Conservation (phyloP, 495 filamentous ascomycete species). For the Usnea hakonensis region DNA sequence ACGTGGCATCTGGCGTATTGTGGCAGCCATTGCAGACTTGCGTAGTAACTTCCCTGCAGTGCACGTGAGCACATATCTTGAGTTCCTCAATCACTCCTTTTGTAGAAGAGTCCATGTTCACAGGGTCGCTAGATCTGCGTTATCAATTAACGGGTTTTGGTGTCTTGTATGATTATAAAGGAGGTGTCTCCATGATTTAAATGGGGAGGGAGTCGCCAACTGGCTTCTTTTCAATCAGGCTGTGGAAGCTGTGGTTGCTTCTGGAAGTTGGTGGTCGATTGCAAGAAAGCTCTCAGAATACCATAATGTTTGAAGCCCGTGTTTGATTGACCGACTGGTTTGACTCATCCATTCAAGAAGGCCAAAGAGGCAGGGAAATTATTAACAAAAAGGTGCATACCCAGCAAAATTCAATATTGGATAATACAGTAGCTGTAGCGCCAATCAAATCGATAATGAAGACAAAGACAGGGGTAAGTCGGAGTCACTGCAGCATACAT, state of each 20-base stretch:
- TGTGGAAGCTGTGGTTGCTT: neutral
- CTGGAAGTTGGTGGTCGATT: neutral
- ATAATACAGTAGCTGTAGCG: no score
- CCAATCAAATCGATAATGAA: neutral
- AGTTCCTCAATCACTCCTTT: neutral
- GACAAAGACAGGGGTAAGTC: neutral
- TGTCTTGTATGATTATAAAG: neutral
- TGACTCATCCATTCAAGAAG: neutral
- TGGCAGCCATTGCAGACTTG: neutral
- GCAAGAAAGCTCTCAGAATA: neutral
- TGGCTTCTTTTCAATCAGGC: neutral
- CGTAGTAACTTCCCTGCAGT: neutral
- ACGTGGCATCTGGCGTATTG: neutral
- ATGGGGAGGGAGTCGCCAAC: neutral
- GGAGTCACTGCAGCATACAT: neutral
- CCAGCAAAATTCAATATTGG: no score
- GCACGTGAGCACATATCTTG: neutral
- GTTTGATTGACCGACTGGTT: neutral
- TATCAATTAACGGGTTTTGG: neutral
- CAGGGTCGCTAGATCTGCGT: neutral
- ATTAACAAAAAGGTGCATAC: no score
- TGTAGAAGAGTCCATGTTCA: neutral
- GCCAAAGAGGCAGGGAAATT: neutral
- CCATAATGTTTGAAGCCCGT: neutral
- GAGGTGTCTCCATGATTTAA: no score